These are phyloP conservation scores for Hymenoscyphus scutula DNA, from an alignment of 2,329 filamentous ascomycete genomes.

Conservation along the genomic window DNA sequence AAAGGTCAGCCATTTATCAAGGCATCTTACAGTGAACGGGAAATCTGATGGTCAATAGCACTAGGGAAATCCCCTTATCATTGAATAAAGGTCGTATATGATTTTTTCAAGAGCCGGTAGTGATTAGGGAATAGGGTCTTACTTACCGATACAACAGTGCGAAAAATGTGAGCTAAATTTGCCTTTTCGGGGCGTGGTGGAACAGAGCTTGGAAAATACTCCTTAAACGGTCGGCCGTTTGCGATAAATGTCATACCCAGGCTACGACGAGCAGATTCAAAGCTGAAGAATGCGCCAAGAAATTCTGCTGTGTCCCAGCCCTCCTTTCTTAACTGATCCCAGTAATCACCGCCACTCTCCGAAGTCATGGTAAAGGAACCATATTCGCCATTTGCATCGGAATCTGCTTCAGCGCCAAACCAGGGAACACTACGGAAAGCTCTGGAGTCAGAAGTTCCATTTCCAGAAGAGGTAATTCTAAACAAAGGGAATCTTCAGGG, in stretches of 20 bases:
- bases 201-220: neutral
- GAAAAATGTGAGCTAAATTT: neutral
- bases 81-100: too few relatives aligned
- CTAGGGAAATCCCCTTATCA: too few relatives aligned
- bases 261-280: neutral
- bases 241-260: neutral
- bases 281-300: neutral
- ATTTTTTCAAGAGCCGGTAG: too few relatives aligned
- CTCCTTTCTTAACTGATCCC: neutral
- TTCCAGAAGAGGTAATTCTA: too few relatives aligned
- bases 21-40: neutral
- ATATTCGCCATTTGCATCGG: neutral
- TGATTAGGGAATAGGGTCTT: neutral
- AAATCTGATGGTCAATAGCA: too few relatives aligned
- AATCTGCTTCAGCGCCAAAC: conserved; percentile 8
- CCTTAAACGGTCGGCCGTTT: neutral
- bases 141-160: neutral
- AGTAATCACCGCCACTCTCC: neutral
- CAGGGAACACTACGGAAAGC: neutral
- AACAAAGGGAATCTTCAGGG: too few relatives aligned
- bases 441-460: too few relatives aligned
- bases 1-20: neutral
- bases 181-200: neutral
- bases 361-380: neutral
- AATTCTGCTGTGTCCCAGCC: neutral